Conservation (phyloP, 192 early-diverging fungal species). For the Dimargaris xerosporica region DNA sequence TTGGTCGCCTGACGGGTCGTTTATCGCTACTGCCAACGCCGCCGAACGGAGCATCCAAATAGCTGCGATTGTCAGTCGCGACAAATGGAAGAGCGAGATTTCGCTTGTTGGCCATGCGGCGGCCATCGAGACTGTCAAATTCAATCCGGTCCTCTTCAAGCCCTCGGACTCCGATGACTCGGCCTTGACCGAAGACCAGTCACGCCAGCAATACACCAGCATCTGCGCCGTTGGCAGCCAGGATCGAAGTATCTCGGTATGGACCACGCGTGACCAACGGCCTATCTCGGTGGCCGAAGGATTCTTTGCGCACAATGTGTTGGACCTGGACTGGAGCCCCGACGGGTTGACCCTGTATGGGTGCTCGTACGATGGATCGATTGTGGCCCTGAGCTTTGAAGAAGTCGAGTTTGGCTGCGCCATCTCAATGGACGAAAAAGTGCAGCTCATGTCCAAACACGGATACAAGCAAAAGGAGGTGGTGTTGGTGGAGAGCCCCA, state of each 20-base stretch:
- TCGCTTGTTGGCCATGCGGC: constrained; percentile 78
- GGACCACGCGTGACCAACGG: constrained; percentile 62
- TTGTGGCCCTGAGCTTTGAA: constrained; percentile 56
- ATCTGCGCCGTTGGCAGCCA: constrained; percentile 82
- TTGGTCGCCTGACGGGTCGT: constrained; percentile 96
- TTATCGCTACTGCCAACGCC: constrained; percentile 78
- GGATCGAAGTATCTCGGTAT: constrained; percentile 73
- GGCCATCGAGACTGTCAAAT: constrained; percentile 79
- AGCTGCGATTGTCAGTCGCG: constrained; percentile 63
- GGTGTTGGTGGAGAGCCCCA: constrained; percentile 38
- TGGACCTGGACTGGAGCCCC: constrained; percentile 79
- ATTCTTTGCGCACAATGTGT: constrained; percentile 66
- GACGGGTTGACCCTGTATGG: constrained; percentile 60
- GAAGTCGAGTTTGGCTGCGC: constrained; percentile 50
- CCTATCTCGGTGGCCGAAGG: constrained; percentile 54
- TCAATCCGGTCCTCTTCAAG: constrained; percentile 71
- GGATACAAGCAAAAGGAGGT: constrained; percentile 28
- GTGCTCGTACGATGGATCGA: constrained; percentile 83
- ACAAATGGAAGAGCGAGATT: constrained; percentile 60
- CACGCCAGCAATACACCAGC: constrained; percentile 21
- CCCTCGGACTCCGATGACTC: constrained; percentile 15
- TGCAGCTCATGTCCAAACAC: constrained; percentile 31
- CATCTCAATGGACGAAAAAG: constrained; percentile 46
- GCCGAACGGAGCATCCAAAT: constrained; percentile 62
- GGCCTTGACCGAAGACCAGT: constrained; percentile 9